Evolutionary conservation across 164 flowering plant species (phyloP), one percentile per base, ranked within the genome.

Genomic region (Saururus chinensis): DNA sequence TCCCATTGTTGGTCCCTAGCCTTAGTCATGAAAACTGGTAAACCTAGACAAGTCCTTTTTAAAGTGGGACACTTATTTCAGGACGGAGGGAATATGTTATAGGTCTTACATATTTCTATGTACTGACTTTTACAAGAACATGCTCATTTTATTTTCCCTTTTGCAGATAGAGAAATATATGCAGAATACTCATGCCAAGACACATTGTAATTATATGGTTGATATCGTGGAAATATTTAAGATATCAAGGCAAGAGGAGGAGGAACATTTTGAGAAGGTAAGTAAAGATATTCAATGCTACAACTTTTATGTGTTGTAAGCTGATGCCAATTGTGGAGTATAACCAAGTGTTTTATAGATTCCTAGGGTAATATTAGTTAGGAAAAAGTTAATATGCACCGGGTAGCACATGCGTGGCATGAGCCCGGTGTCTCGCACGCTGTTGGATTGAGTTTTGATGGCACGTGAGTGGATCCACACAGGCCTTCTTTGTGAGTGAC

Each of bases 141-240:
- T 62, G 40, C 14, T 53, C 40, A 56, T 3, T n/a, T 30, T 41
- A 40, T 59, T 22, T 63, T 37, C 19, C 45, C 42, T 21, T 59
- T 57, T 42, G 53, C 80, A 92, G 98, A 78, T 92, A 65, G 76
- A 68, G 51, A 84, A 65, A 62, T 92, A 92, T 69, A 79, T 74
- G 80, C 66, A 77, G 75, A 89, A 92, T 66, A 89, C 98, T 64
- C 96, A 89, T 76, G 98, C 92, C 41, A 81, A 84, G 74, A 89
- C 96, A 59, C 98, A 92, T 80, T 76, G 86, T 53, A 59, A 64
- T 62, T 92, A 89, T 67, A 68, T 73, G 12, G 90, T 86, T 61
- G 85, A 88, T 60, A 92, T 89, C 58, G 76, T 74, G 63, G 93
- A 86, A 56, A 59, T 88, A 69, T 92, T 89, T 74, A 80, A 76